Conservation (phyloP, 2,329 filamentous ascomycete genomes). For the Sodiomyces alkalinus region DNA sequence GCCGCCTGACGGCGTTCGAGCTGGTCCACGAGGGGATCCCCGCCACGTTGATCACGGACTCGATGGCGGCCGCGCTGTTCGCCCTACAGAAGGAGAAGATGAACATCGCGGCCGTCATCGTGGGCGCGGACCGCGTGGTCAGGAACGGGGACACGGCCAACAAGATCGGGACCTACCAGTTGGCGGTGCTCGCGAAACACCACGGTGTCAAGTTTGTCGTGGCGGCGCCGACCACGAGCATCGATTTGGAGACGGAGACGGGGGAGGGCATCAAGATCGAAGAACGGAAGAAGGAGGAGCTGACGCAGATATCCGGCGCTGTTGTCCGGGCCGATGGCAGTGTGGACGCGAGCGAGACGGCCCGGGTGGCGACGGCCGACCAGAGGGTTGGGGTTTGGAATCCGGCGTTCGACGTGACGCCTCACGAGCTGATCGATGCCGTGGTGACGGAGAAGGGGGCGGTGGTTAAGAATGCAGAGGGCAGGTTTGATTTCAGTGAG, state of each 20-base stretch:
- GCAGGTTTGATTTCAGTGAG: constrained; percentile 49
- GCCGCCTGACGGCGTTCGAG: constrained; percentile 86
- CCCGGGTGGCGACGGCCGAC: constrained; percentile 65
- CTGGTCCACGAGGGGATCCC: constrained; percentile 89
- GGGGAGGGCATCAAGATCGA: constrained; percentile 81
- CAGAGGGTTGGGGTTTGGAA: constrained; percentile 84
- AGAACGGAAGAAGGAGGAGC: constrained; percentile 65
- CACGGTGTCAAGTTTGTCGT: constrained; percentile 92
- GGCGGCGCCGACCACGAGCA: constrained; percentile 85
- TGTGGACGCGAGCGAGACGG: constrained; percentile 46
- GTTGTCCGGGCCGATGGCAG: constrained; percentile 47
- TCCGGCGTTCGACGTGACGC: constrained; percentile 91
- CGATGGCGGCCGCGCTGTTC: constrained; percentile 86
- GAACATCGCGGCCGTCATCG: constrained; percentile 74
- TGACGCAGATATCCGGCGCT: constrained; percentile 73
- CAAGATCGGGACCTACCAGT: constrained; percentile 90
- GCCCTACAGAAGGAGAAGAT: constrained; percentile 41
- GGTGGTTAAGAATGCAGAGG: constrained; percentile 59
- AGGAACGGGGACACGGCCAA: constrained; percentile 97
- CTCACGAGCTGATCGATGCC: constrained; percentile 74
- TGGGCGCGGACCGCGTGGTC: constrained; percentile 88
- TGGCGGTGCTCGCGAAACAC: constrained; percentile 77
- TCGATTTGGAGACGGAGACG: constrained; percentile 67
- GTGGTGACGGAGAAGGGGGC: constrained; percentile 88
- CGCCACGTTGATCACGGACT: constrained; percentile 84